Percentiles rank a stretch among this genome's conserved stretches.
Evolutionary conservation across 2,329 filamentous ascomycete species (phyloP).

Genomic region (Colletotrichum cuscutae): DNA sequence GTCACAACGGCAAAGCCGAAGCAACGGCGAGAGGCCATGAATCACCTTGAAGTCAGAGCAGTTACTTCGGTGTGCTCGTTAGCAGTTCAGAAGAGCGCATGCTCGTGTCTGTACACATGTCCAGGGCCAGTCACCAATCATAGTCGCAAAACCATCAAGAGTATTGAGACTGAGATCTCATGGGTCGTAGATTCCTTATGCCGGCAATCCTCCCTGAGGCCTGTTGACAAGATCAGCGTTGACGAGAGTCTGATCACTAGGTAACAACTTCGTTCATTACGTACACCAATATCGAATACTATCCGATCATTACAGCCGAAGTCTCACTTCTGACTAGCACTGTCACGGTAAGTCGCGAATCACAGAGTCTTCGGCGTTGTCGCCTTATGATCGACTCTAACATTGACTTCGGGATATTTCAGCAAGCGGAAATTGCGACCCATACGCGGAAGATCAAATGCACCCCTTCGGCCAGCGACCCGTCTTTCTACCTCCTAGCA

Average conservation of each 20-base stretch:
- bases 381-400: neutral
- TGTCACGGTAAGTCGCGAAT: too few relatives aligned
- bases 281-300: too few relatives aligned
- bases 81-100: neutral
- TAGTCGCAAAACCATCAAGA: neutral
- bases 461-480: neutral
- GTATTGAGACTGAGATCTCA: neutral
- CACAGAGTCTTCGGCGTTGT: too few relatives aligned
- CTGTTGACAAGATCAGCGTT: neutral
- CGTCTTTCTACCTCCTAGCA: neutral
- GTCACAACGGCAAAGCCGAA: neutral
- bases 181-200: neutral
- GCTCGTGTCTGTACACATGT: slow-evolving; percentile 5
- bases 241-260: too few relatives aligned
- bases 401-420: neutral
- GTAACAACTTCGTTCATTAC: too few relatives aligned
- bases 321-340: too few relatives aligned
- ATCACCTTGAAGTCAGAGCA: neutral
- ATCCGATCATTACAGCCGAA: too few relatives aligned
- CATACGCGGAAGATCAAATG: neutral
- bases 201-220: too few relatives aligned
- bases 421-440: neutral
- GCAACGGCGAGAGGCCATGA: neutral
- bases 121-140: neutral
- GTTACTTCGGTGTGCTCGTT: neutral